Conservation (phyloP, 352 stramenopile species). For the Globisporangium polare region DNA sequence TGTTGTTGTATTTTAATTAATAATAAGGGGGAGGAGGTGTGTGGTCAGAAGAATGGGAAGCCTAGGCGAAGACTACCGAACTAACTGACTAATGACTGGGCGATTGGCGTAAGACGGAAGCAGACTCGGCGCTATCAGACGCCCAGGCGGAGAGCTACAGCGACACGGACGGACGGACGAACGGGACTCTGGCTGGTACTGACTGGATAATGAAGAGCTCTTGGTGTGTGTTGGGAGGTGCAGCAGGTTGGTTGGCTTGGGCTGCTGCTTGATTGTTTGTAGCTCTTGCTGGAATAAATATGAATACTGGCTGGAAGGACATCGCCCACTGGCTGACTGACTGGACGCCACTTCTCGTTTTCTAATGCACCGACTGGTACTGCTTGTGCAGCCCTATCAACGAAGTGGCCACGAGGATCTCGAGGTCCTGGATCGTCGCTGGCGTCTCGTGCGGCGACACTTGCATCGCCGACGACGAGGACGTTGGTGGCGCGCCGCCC, state of each 20-base stretch:
- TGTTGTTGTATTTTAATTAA: constrained; percentile 2
- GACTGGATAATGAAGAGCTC: background rate
- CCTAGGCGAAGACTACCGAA: background rate
- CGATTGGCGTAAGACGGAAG: background rate
- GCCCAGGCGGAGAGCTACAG: background rate
- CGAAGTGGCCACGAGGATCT: constrained; percentile 73
- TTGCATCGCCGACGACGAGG: constrained; percentile 11
- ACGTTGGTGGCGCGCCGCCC: constrained; percentile 1
- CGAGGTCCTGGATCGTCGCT: constrained; percentile 48
- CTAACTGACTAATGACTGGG: background rate
- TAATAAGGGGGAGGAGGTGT: background rate
- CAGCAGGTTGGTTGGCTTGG: background rate
- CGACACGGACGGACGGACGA: background rate
- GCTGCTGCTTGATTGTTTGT: background rate
- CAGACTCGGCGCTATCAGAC: background rate
- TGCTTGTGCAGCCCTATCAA: constrained; percentile 70
- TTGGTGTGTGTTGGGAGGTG: background rate
- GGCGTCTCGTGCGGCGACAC: background rate
- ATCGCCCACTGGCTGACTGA: background rate
- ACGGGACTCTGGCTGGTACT: background rate
- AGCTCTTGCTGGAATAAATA: constrained; percentile 13
- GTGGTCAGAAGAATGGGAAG: background rate
- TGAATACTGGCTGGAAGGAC: constrained; percentile 3
- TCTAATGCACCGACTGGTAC: constrained; percentile 72
- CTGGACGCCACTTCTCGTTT: background rate